These are phyloP conservation scores for Hymenoscyphus scutula DNA, from an alignment of 2,329 filamentous ascomycete species.

Conservation along the genomic window DNA sequence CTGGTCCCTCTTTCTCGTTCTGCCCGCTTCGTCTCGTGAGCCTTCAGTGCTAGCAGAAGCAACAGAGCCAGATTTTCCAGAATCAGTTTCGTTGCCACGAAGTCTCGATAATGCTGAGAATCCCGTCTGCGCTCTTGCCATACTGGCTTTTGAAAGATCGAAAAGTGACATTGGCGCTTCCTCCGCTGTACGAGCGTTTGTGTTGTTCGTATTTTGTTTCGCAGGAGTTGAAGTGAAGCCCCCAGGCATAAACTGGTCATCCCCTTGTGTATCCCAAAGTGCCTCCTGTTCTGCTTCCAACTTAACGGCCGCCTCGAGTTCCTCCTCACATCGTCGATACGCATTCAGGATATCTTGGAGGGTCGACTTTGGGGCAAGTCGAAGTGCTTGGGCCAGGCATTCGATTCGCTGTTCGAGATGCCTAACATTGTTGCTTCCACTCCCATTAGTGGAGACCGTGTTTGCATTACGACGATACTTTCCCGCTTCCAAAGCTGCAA, in stretches of 20 bases:
- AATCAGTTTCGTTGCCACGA: constrained; percentile 14
- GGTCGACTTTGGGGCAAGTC: constrained; percentile 67
- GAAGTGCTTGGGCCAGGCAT: constrained; percentile 70
- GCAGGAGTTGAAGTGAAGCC: constrained; percentile 45
- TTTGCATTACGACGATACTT: constrained; percentile 54
- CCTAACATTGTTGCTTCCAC: constrained; percentile 60
- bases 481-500: constrained; percentile 74
- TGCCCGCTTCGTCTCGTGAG: constrained; percentile 24
- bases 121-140: constrained; percentile 57
- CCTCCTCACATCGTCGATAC: constrained; percentile 75
- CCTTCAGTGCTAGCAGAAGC: constrained; percentile 26
- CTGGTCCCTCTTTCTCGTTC: constrained; percentile 68
- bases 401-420: constrained; percentile 80
- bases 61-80: background rate
- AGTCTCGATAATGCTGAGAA: constrained; percentile 49
- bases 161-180: constrained; percentile 65
- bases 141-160: constrained; percentile 60
- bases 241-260: constrained; percentile 50
- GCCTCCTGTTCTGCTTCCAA: constrained; percentile 66
- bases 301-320: constrained; percentile 64
- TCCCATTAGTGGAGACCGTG: constrained; percentile 56
- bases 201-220: constrained; percentile 33
- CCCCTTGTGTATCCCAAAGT: constrained; percentile 67
- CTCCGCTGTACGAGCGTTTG: constrained; percentile 41
- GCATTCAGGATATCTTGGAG: constrained; percentile 73